A percentile compares a stretch with the other conserved stretches of the same genome.
Conservation (phyloP, 768 basidiomycete genomes). For the Fomitopsis serialis region DNA sequence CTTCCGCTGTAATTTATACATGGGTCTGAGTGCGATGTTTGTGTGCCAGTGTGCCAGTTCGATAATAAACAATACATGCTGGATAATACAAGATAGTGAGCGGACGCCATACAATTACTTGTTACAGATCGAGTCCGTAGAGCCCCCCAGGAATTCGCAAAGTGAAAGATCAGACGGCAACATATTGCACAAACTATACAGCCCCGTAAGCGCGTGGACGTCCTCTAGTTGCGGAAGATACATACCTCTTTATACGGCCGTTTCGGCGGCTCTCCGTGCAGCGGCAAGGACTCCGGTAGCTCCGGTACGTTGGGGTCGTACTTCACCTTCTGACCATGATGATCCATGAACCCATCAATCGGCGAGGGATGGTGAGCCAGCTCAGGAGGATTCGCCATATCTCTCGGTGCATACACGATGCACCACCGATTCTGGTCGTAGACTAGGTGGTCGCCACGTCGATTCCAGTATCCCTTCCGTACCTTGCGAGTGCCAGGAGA, state of each 20-base stretch:
- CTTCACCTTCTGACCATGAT: constrained; percentile 36
- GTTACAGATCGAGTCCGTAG: neutral
- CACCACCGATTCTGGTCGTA: constrained; percentile 26
- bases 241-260: constrained; percentile 53
- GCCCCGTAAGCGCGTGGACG: too few species aligned
- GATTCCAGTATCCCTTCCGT: constrained; percentile 67
- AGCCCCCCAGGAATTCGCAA: neutral
- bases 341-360: constrained; percentile 51
- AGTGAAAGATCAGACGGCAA: constrained; percentile 3
- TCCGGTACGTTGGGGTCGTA: constrained; percentile 47
- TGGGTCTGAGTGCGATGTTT: neutral
- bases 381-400: constrained; percentile 53
- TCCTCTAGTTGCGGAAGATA: too few species aligned
- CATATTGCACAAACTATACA: constrained; percentile 13
- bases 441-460: constrained; percentile 63
- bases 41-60: neutral
- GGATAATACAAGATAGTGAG: neutral
- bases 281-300: constrained; percentile 57
- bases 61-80: neutral
- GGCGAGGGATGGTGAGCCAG: constrained; percentile 54
- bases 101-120: neutral
- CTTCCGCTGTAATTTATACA: neutral
- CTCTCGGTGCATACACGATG: constrained; percentile 62
- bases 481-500: constrained; percentile 21
- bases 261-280: constrained; percentile 44